Conservation (phyloP, 2,329 filamentous ascomycete genomes). For the Diaporthe ilicicola region DNA sequence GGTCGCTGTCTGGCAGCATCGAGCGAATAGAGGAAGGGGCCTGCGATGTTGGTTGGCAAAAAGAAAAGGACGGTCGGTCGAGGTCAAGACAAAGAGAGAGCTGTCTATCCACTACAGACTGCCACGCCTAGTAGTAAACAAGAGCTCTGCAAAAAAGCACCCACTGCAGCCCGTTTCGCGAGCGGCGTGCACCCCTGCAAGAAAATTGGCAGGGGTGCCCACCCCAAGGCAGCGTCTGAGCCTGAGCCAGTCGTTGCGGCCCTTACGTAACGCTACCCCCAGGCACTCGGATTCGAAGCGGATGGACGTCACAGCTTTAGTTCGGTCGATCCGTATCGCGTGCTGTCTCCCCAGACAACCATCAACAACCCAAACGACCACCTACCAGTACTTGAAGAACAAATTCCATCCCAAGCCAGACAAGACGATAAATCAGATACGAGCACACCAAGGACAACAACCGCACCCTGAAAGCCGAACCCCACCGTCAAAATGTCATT, state of each 20-base stretch:
- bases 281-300: slow-evolving; percentile 18
- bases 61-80: neutral
- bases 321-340: neutral
- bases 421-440: neutral
- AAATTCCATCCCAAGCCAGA: neutral
- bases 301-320: slow-evolving; percentile 28
- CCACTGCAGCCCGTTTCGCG: neutral
- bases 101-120: no score
- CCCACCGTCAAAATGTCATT: slow-evolving; percentile 76
- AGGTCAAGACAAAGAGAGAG: neutral
- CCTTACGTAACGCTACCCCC: slow-evolving; percentile 21
- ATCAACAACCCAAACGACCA: neutral
- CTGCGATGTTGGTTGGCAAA: neutral
- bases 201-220: neutral
- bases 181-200: slow-evolving; percentile 8
- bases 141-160: slow-evolving; percentile 31
- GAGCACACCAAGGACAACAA: no score
- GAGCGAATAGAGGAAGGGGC: slow-evolving; percentile 38
- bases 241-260: neutral
- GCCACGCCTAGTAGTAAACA: slow-evolving; percentile 28
- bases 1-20: slow-evolving; percentile 53
- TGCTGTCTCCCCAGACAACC: slow-evolving; percentile 10
- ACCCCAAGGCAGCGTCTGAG: neutral
- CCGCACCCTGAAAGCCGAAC: neutral
- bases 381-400: neutral